These are phyloP conservation scores for Avena eriantha DNA, from an alignment of 176 grass and related monocot genomes.

Conservation along the genomic window DNA sequence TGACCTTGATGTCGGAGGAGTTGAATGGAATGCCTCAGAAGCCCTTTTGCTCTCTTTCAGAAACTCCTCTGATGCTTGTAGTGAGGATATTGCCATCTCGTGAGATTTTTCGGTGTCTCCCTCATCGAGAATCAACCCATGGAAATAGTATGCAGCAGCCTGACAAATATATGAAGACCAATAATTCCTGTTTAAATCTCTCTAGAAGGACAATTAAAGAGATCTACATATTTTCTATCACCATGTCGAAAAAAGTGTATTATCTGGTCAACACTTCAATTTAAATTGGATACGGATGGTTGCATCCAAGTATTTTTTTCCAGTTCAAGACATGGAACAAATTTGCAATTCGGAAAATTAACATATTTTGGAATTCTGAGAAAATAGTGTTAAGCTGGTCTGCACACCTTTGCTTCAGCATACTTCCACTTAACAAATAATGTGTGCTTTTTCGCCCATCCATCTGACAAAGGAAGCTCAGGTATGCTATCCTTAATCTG, in stretches of 20 bases:
- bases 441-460: conserved; percentile 76
- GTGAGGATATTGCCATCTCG: conserved; percentile 64
- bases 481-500: conserved; percentile 77
- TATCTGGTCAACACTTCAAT: neutral
- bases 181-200: neutral
- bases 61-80: conserved; percentile 80
- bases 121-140: conserved; percentile 87
- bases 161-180: conserved; percentile 27
- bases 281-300: neutral
- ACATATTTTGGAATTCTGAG: neutral
- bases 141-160: conserved; percentile 88
- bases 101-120: conserved; percentile 75
- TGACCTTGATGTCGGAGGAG: conserved; percentile 76
- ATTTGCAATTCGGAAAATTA: conserved; percentile 17
- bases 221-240: neutral
- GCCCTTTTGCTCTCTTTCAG: conserved; percentile 80
- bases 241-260: neutral
- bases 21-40: conserved; percentile 61
- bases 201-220: conserved; percentile 7
- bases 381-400: conserved; percentile 15
- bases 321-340: neutral
- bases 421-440: conserved; percentile 86
- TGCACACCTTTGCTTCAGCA: conserved; percentile 76
- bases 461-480: conserved; percentile 61
- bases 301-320: neutral